Evolutionary conservation across 306 rosid genomes (phyloP).

Genomic region (Rubus idaeus): DNA sequence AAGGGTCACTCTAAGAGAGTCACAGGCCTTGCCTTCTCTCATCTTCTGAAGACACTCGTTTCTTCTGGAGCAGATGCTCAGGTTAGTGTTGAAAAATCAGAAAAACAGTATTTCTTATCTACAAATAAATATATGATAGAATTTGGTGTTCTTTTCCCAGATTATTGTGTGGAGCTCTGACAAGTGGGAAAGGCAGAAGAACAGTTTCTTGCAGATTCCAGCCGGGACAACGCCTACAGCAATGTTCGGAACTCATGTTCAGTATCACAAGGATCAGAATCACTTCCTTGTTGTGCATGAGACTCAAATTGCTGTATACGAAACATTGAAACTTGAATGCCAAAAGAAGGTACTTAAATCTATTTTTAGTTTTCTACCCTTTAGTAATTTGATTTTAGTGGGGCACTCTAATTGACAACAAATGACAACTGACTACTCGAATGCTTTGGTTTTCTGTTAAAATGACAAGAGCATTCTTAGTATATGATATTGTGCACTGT

Average conservation of each 20-base stretch:
- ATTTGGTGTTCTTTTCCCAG: constrained; percentile 32
- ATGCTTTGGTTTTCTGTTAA: not conserved
- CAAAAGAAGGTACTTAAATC: constrained; percentile 52
- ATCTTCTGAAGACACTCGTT: constrained; percentile 57
- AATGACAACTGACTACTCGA: not conserved
- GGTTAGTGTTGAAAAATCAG: constrained; percentile 41
- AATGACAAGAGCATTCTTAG: not conserved
- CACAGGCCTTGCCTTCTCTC: constrained; percentile 88
- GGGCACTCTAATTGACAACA: not conserved
- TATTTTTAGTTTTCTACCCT: not conserved
- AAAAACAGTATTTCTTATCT: not conserved
- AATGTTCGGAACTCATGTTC: constrained; percentile 67
- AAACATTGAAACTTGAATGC: constrained; percentile 63
- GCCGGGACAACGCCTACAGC: constrained; percentile 56
- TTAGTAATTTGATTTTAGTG: not conserved
- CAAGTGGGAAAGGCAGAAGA: constrained; percentile 74
- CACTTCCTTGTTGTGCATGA: constrained; percentile 79
- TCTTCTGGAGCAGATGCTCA: constrained; percentile 95
- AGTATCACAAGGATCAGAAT: constrained; percentile 76
- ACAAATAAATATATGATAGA: not conserved
- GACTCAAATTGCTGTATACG: constrained; percentile 76
- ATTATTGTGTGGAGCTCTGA: constrained; percentile 73
- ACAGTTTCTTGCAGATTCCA: constrained; percentile 63
- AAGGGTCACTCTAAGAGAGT: constrained; percentile 79
- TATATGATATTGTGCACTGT: not conserved